A percentile compares a stretch with the other conserved stretches of the same genome.
Conservation (phyloP, 108 stramenopile genomes). For the Conticribra guillardii region DNA sequence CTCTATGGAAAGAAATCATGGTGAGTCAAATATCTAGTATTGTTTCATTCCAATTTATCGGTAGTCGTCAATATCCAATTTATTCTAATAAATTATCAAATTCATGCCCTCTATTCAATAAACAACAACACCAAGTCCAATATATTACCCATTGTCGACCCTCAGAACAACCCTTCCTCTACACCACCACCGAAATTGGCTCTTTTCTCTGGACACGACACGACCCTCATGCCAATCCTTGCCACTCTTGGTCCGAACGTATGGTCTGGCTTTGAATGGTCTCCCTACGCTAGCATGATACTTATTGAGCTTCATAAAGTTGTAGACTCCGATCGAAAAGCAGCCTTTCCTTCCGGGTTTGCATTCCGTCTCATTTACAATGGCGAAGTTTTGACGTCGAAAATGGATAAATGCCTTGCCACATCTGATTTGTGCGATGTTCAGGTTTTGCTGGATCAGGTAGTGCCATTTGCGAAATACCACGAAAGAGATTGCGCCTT, state of each 20-base stretch:
- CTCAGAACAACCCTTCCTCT: conserved; percentile 13
- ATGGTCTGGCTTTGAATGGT: conserved; percentile 73
- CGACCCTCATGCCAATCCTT: conserved; percentile 84
- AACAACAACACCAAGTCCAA: no score
- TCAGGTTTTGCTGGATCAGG: conserved; percentile 35
- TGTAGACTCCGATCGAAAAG: conserved; percentile 12
- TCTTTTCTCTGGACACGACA: conserved; percentile 85
- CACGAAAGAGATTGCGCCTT: conserved; percentile 50
- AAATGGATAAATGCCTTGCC: conserved; percentile 57
- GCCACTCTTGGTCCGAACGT: conserved; percentile 69
- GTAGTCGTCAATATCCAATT: no score
- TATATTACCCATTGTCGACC: conserved; percentile 51
- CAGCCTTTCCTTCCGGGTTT: conserved; percentile 43
- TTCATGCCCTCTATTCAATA: no score
- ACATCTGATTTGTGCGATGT: conserved; percentile 70
- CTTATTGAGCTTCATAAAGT: conserved; percentile 70
- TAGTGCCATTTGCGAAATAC: conserved; percentile 53
- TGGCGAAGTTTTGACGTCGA: conserved; percentile 66
- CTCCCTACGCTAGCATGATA: conserved; percentile 85
- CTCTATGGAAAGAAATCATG: conserved; percentile 72
- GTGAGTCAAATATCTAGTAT: no score
- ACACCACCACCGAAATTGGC: conserved; percentile 52
- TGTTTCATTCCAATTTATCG: no score
- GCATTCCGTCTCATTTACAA: conserved; percentile 85
- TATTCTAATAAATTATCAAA: no score